A percentile compares a stretch with the other conserved stretches of the same genome.
Evolutionary conservation across 2,329 filamentous ascomycete genomes (phyloP).

Genomic region (Ophiostoma sp.): DNA sequence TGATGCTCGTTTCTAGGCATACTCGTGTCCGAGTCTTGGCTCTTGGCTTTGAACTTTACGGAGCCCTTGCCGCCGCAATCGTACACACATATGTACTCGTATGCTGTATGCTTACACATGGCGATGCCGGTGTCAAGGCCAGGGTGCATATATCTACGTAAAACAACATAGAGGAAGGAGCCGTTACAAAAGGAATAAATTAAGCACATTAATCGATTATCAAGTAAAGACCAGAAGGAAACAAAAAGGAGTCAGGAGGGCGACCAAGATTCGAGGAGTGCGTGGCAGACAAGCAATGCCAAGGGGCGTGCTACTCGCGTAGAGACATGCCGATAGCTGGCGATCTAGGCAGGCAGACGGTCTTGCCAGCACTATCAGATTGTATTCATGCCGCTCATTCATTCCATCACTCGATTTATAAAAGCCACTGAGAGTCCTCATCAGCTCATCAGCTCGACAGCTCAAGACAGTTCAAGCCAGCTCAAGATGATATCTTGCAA

Average conservation of each 20-base stretch:
- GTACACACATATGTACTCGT: no score
- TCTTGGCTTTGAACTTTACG: neutral
- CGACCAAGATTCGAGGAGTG: no score
- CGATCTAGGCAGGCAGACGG: neutral
- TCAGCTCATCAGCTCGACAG: no score
- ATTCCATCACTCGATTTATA: no score
- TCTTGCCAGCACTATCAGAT: no score
- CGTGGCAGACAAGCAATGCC: neutral
- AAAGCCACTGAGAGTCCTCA: no score
- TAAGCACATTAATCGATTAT: neutral
- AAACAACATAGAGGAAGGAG: no score
- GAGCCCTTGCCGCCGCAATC: neutral
- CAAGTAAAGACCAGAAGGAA: neutral
- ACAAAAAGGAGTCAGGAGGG: neutral
- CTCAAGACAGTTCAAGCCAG: no score
- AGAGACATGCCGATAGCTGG: neutral
- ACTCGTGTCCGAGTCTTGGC: neutral
- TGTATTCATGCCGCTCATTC: no score
- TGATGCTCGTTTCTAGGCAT: neutral
- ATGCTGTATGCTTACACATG: constrained; percentile 3
- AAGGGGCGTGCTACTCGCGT: neutral
- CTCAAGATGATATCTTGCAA: no score
- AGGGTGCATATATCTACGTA: neutral
- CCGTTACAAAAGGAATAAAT: neutral
- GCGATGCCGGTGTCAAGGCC: neutral